Percentiles rank a stretch among this genome's conserved stretches.
These are phyloP conservation scores for Mortierella claussenii DNA, from an alignment of 192 early-diverging fungal genomes.

Conservation along the genomic window DNA sequence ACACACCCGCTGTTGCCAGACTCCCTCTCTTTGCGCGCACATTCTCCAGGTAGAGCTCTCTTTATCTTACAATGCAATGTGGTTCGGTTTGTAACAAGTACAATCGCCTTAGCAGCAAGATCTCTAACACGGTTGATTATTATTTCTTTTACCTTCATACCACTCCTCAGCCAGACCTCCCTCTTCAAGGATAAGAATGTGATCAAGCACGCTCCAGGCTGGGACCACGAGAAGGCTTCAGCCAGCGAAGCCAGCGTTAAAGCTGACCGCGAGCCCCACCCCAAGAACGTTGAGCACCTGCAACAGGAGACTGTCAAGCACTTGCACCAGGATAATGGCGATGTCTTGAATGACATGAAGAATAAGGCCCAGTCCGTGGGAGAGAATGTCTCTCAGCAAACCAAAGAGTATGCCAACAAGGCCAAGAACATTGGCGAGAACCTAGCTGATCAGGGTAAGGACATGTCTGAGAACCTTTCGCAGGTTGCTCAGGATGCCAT, in stretches of 20 bases:
- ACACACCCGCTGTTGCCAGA: constrained; percentile 8
- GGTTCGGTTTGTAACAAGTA: not conserved
- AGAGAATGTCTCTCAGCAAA: not conserved
- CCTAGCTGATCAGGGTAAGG: not conserved
- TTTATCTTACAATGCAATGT: too few relatives aligned
- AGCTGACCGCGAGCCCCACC: constrained; percentile 32
- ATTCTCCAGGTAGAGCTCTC: constrained; percentile 21
- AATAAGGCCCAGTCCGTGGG: not conserved
- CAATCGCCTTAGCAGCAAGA: too few relatives aligned
- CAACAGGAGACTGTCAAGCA: constrained; percentile 27
- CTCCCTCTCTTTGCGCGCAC: constrained; percentile 12
- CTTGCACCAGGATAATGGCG: not conserved
- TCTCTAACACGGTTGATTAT: not conserved
- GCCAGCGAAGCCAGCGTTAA: constrained; percentile 35
- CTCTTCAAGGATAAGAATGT: not conserved
- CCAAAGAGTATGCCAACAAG: constrained; percentile 26
- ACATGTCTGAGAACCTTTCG: not conserved
- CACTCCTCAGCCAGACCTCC: not conserved
- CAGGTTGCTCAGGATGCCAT: not conserved
- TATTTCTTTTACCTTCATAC: not conserved
- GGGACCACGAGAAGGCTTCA: constrained; percentile 33
- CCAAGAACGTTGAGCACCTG: constrained; percentile 9
- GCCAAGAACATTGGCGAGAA: constrained; percentile 4
- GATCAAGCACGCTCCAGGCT: constrained; percentile 43
- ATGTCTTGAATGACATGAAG: constrained; percentile 13